Evolutionary conservation across 257 asterid genomes (phyloP), one percentile per base, ranked within the genome.

Genomic region (Nicotiana paniculata): DNA sequence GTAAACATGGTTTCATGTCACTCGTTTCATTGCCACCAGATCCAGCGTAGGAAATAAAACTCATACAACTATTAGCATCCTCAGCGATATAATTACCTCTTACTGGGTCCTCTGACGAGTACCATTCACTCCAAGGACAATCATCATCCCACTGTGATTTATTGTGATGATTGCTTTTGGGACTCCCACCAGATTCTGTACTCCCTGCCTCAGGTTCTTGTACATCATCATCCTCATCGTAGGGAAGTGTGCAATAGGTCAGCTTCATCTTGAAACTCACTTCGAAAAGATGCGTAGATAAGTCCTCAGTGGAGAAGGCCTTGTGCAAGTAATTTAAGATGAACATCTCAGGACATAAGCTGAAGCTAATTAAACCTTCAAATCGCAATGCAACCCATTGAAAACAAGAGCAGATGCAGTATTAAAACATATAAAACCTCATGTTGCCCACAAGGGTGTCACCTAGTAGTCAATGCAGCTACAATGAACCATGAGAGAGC

Each of bases 61-160:
- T 32, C 30, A 48, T 53, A 76, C 37, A 65, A 43, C 16, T 55
- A 66, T 37, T 16, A 26, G 55, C 51, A 53, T 74, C 35, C 68
- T 85, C 77, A 84, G 65, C 81, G 85, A 80, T 28, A 70, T 28
- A 82, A 77, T 86, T 82, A 92, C 98, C 98, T 89, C 86, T 95
- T 81, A 93, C 86, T 63, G 97, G 98, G 89, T 93, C 97, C 86
- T 95, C 98, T 35, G 93, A 94, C 53, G 96, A 87, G 85, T 93
- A 95, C 98, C 98, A 95, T 90, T 95, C 95, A 88, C 97, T 93
- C 98, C 98, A 95, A 88, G 97, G 95, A 86, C 91, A 92, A 85
- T 86, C 91, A 80, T 91, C 97, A 86, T 95, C 98, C 98, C 98
- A 95, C 81, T 89, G 98, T 81, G 88, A 81, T 86, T 88, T 91